These are phyloP conservation scores for Cinchona pubescens DNA, from an alignment of 257 asterid genomes.

Conservation along the genomic window DNA sequence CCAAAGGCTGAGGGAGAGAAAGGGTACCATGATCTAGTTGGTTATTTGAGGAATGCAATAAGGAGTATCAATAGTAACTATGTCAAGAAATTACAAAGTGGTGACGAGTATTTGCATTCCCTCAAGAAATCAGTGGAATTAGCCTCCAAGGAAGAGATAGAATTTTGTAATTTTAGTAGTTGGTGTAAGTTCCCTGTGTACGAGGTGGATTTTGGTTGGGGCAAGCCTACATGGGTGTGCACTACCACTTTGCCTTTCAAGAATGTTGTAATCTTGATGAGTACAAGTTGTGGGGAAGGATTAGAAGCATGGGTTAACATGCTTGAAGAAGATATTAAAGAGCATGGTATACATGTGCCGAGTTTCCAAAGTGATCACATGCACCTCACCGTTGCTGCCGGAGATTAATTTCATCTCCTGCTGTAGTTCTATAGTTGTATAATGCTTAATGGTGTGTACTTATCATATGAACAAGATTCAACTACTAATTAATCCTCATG, in stretches of 20 bases:
- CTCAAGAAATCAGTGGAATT: not conserved
- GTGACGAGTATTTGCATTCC: not conserved
- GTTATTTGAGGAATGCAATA: constrained; percentile 22
- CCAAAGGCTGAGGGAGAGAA: not conserved
- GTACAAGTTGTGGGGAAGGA: constrained; percentile 28
- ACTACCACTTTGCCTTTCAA: constrained; percentile 17
- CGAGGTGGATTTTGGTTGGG: constrained; percentile 50
- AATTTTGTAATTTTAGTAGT: constrained; percentile 26
- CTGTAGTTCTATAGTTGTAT: too few relatives aligned
- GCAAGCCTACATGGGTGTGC: constrained; percentile 32
- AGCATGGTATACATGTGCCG: too few relatives aligned
- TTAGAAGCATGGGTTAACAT: constrained; percentile 41
- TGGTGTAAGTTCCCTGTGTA: constrained; percentile 39
- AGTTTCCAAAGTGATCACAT: not conserved
- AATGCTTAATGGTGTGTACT: too few relatives aligned
- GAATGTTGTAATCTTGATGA: constrained; percentile 23
- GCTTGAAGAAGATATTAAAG: constrained; percentile 18
- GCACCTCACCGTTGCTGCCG: too few relatives aligned
- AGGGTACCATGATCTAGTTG: constrained; percentile 11
- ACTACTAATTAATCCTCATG: too few relatives aligned
- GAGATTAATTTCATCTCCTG: too few relatives aligned
- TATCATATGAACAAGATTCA: too few relatives aligned
- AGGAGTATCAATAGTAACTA: constrained; percentile 20
- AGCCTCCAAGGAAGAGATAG: not conserved
- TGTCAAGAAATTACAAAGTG: not conserved